Evolutionary conservation across 2,329 filamentous ascomycete genomes (phyloP), one percentile per base, ranked within the genome.

Genomic region (Monosporascus sp.): DNA sequence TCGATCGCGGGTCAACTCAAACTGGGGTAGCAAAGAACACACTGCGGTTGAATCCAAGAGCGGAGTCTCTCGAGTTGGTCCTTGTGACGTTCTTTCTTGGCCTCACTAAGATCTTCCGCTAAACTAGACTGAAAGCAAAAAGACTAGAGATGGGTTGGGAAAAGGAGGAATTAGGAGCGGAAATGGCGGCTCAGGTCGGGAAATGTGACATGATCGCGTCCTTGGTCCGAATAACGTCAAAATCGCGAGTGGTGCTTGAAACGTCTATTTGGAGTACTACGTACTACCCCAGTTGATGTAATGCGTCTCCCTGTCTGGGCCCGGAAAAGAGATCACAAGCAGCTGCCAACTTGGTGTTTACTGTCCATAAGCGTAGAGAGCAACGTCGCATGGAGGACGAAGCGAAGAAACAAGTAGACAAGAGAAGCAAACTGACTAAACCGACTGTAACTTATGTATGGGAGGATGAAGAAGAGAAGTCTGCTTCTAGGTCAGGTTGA

Each of bases 171-270:
- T 35, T 41, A 19, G 35, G 17, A 22, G 40, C 49, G 41, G 37
- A 19, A 17, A 20, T 26, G 16, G 43, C 17, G 9, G 17, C 17
- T 60, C 54, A 61, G 20, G 59, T 61, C 49, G 58, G 59, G 52
- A 61, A 61, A 55, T 61, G 43, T 58, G 55, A 58, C 59, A 61
- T 61, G 55, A 50, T 61, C 58, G 58, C 59, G 56, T 52, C 8
- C 26, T 26, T 17, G 17, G n/a, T 26, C 20, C n/a, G 43, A 31
- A 17, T 46, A 46, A 31, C 43, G 43, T 46, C 22, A 46, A n/a
- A 26, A 7, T 46, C 6, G 7, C 24, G 43, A 24, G 43, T 17
- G 22, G 5, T n/a, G 43, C 7, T 20, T 41, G 17, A n/a, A 20
- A n/a, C 38, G 17, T n/a, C 2, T 20, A 19, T 11, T 8, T 41